Evolutionary conservation across 306 rosid genomes (phyloP).

Genomic region (Cucurbita pepo): DNA sequence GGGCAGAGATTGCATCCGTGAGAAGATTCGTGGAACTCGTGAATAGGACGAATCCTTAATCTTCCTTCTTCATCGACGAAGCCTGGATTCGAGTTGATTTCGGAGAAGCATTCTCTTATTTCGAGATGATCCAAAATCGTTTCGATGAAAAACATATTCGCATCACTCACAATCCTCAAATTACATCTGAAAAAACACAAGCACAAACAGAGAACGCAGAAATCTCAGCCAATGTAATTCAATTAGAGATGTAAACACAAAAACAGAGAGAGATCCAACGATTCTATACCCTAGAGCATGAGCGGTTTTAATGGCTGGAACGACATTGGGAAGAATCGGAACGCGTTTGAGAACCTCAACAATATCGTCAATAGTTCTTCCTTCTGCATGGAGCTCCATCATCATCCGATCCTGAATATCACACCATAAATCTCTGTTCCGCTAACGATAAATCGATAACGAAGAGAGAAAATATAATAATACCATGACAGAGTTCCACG

Average conservation of each 20-base stretch:
- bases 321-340: slow-evolving; percentile 38
- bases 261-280: neutral
- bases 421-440: neutral
- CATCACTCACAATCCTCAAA: slow-evolving; percentile 10
- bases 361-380: slow-evolving; percentile 38
- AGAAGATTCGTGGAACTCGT: slow-evolving; percentile 16
- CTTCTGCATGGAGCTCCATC: slow-evolving; percentile 49
- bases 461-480: neutral
- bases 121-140: neutral
- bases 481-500: slow-evolving; percentile 5
- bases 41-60: slow-evolving; percentile 2
- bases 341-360: slow-evolving; percentile 27
- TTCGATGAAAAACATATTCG: slow-evolving; percentile 1
- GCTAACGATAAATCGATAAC: neutral
- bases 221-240: neutral
- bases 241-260: neutral
- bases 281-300: slow-evolving; percentile 34
- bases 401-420: slow-evolving; percentile 55
- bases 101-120: slow-evolving; percentile 4
- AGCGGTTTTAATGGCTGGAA: slow-evolving; percentile 51
- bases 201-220: neutral
- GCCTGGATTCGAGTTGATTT: slow-evolving; percentile 5
- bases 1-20: slow-evolving; percentile 45
- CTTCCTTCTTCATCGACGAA: slow-evolving; percentile 3
- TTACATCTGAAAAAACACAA: neutral